Conservation (phyloP, 371 early-diverging fungal genomes). For the Smittium mucronatum region DNA sequence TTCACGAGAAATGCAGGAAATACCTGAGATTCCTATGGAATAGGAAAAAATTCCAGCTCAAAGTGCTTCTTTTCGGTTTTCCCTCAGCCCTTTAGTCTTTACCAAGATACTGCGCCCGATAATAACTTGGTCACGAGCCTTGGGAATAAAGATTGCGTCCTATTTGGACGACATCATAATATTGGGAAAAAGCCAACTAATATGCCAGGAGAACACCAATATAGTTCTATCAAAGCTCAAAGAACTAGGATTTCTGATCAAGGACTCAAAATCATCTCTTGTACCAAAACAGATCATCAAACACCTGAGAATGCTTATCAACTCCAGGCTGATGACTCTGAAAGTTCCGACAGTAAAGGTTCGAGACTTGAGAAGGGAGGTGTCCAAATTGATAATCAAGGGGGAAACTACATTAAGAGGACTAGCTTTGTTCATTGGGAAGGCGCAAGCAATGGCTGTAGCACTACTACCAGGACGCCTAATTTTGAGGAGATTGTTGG, state of each 20-base stretch:
- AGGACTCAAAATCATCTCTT: conserved; percentile 20
- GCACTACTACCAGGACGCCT: conserved; percentile 1
- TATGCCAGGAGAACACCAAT: conserved; percentile 12
- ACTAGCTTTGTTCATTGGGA: conserved; percentile 14
- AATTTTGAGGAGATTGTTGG: not conserved
- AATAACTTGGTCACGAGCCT: conserved; percentile 20
- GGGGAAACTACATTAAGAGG: not conserved
- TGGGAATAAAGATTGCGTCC: conserved; percentile 26
- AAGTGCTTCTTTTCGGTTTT: conserved; percentile 35
- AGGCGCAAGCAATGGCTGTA: conserved; percentile 5
- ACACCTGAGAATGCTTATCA: conserved; percentile 29
- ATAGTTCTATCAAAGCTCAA: conserved; percentile 19
- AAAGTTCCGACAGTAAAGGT: not conserved
- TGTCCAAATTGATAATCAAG: not conserved
- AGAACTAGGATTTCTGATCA: conserved; percentile 24
- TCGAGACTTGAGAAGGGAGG: not conserved
- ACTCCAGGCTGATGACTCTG: conserved; percentile 14
- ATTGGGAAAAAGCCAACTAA: conserved; percentile 10
- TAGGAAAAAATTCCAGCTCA: conserved; percentile 33
- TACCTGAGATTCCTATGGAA: conserved; percentile 36
- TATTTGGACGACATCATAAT: conserved; percentile 32
- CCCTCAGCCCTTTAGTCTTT: conserved; percentile 32
- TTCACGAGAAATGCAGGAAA: conserved; percentile 20
- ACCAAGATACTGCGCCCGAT: conserved; percentile 33
- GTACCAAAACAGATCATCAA: conserved; percentile 27